These are phyloP conservation scores for Lachnellula cervina DNA, from an alignment of 2,329 filamentous ascomycete genomes.

Conservation along the genomic window DNA sequence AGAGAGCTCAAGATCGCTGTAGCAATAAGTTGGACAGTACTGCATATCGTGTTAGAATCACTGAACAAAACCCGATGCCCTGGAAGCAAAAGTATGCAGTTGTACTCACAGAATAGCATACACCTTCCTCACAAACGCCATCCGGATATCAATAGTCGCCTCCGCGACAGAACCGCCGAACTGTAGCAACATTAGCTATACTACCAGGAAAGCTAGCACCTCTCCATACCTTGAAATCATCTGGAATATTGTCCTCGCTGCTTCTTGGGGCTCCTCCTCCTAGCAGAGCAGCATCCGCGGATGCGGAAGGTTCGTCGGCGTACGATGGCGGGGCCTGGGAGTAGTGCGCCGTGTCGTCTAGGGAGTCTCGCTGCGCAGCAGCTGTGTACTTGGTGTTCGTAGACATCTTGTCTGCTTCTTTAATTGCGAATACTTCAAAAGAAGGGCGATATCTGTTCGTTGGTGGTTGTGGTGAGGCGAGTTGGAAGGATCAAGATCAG, in stretches of 20 bases:
- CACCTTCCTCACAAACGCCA: conserved; percentile 96
- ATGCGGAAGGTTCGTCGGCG: conserved; percentile 51
- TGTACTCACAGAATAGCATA: conserved; percentile 77
- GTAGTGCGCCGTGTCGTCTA: conserved; percentile 62
- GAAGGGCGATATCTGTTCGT: neutral
- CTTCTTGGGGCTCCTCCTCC: conserved; percentile 66
- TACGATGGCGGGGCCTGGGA: conserved; percentile 82
- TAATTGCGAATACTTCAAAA: neutral
- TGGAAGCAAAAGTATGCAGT: neutral
- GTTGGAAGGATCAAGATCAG: neutral
- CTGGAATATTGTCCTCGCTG: conserved; percentile 87
- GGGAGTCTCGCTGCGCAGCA: conserved; percentile 80
- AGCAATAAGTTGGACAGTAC: conserved; percentile 82
- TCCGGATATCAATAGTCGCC: conserved; percentile 89
- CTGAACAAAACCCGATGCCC: neutral
- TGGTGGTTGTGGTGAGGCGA: neutral
- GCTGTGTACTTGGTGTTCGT: conserved; percentile 76
- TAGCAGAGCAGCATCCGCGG: conserved; percentile 49
- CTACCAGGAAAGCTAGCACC: neutral
- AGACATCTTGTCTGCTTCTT: conserved; percentile 51
- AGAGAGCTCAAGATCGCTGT: conserved; percentile 77
- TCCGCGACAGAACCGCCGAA: conserved; percentile 92
- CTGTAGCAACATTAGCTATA: conserved; percentile 38
- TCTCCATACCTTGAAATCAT: conserved; percentile 81
- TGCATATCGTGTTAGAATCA: conserved; percentile 24